phyloP scores from a whole-genome alignment of 345 rosid species.

The Rhodamnia argentea region DNA sequence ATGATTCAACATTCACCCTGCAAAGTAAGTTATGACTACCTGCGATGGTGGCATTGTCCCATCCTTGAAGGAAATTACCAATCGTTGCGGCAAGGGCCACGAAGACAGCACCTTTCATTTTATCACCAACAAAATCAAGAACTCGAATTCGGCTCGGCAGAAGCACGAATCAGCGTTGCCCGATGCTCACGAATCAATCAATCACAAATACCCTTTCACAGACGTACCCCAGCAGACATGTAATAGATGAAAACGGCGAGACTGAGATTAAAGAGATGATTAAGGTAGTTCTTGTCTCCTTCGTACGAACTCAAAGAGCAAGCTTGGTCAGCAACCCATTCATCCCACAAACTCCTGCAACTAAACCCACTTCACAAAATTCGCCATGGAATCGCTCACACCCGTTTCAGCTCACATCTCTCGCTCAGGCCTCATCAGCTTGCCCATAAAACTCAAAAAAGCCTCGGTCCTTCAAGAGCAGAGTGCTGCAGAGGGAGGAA shows the following conservation, averaged over 20 bases:
- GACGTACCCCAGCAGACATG: background rate
- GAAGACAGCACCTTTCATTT: constrained; percentile 73
- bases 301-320: background rate
- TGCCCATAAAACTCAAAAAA: background rate
- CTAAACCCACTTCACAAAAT: background rate
- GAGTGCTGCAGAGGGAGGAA: background rate
- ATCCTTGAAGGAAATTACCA: constrained; percentile 98
- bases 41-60: constrained; percentile 99
- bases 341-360: background rate
- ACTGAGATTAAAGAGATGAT: background rate
- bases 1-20: background rate
- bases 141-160: background rate
- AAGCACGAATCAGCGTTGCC: background rate
- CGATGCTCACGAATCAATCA: background rate
- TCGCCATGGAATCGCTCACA: background rate
- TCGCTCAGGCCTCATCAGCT: background rate
- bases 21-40: constrained; percentile 25
- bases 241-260: background rate
- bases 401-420: background rate
- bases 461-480: background rate
- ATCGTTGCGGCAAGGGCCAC: constrained; percentile 89
- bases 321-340: background rate
- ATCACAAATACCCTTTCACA: background rate
- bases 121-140: background rate
- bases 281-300: background rate